Evolutionary conservation across 2,329 filamentous ascomycete genomes (phyloP).

Genomic region (Beauveria sp.): DNA sequence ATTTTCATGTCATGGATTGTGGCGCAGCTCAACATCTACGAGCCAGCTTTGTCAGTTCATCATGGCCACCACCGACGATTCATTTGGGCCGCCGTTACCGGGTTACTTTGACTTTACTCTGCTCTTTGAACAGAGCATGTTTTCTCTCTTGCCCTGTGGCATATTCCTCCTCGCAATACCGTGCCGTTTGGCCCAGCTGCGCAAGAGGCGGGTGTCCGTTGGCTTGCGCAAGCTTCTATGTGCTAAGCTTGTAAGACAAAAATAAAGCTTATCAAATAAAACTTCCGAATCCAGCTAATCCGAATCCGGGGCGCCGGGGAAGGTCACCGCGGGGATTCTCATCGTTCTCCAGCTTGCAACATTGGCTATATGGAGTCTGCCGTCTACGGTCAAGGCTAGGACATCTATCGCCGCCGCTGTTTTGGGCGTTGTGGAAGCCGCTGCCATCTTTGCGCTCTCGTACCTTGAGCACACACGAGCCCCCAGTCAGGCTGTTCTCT

Average conservation of each 20-base stretch:
- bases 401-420: conserved; percentile 22
- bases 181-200: conserved; percentile 11
- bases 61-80: conserved; percentile 14
- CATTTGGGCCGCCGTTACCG: conserved; percentile 19
- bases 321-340: background rate
- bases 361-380: conserved; percentile 20
- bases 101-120: conserved; percentile 24
- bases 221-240: background rate
- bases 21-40: no score
- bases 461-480: conserved; percentile 27
- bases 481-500: conserved; percentile 24
- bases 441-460: conserved; percentile 22
- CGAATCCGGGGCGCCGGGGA: no score
- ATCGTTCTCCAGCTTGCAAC: conserved; percentile 18
- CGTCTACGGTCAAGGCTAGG: conserved; percentile 16
- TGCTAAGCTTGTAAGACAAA: conserved; percentile 1
- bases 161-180: conserved; percentile 20
- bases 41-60: background rate
- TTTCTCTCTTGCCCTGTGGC: conserved; percentile 21
- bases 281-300: background rate
- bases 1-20: no score
- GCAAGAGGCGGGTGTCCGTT: background rate
- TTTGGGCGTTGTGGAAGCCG: conserved; percentile 20
- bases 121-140: conserved; percentile 23
- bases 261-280: background rate